Evolutionary conservation across 768 basidiomycete genomes (phyloP).

Genomic region (Amanita thiersii): DNA sequence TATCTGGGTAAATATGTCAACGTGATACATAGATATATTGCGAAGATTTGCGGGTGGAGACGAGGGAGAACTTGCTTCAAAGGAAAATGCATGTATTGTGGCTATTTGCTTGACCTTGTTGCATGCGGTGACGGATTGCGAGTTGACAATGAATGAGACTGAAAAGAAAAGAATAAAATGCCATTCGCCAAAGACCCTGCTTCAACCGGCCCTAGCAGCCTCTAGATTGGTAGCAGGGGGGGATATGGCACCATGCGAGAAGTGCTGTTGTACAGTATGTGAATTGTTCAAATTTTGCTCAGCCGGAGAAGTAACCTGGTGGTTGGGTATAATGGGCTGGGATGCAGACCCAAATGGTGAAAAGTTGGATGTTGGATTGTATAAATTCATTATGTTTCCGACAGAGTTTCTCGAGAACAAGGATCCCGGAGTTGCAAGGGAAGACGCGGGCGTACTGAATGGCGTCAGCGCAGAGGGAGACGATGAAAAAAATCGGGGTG

Average conservation of each 20-base stretch:
- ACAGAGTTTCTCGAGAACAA: slow-evolving; percentile 27
- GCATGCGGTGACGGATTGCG: slow-evolving; percentile 17
- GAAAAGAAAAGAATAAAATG: slow-evolving; percentile 13
- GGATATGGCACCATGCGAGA: slow-evolving; percentile 22
- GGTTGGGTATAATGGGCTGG: slow-evolving; percentile 28
- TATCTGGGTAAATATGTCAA: slow-evolving; percentile 8
- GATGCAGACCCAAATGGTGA: slow-evolving; percentile 28
- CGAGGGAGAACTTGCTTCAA: slow-evolving; percentile 12
- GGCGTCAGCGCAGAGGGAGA: slow-evolving; percentile 21
- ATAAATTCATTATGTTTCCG: slow-evolving; percentile 18
- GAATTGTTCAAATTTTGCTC: slow-evolving; percentile 23
- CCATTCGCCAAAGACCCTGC: slow-evolving; percentile 1
- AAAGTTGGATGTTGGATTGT: slow-evolving; percentile 21
- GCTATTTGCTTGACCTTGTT: slow-evolving; percentile 11
- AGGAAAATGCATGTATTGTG: slow-evolving; percentile 12
- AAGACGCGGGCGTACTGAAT: slow-evolving; percentile 18
- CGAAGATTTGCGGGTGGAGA: slow-evolving; percentile 8
- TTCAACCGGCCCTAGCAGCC: slow-evolving; percentile 36
- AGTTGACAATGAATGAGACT: slow-evolving; percentile 17
- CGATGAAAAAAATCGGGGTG: slow-evolving; percentile 36
- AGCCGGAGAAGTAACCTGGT: slow-evolving; percentile 5
- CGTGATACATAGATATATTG: slow-evolving; percentile 23
- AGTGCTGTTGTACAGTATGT: slow-evolving; percentile 26
- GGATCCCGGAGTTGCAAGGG: slow-evolving; percentile 23
- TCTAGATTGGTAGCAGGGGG: slow-evolving; percentile 32